Percentiles rank a stretch among this genome's conserved stretches.
Evolutionary conservation across 1,284 basidiomycete species (phyloP).

Genomic region (Malassezia brasiliensis): DNA sequence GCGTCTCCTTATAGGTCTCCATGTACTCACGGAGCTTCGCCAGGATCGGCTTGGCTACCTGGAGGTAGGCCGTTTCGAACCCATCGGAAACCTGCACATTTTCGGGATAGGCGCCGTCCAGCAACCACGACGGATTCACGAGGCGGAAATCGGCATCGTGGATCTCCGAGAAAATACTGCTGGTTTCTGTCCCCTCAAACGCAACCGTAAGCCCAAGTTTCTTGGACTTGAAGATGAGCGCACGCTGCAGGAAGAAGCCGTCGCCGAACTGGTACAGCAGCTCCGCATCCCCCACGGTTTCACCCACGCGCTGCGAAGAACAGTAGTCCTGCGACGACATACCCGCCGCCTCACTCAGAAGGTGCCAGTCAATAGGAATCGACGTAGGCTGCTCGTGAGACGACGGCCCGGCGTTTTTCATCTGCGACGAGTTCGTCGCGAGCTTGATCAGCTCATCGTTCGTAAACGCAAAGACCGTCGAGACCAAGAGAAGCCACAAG

Average conservation of each 20-base stretch:
- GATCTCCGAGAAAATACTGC: conserved; percentile 22
- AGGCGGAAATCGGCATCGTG: conserved; percentile 26
- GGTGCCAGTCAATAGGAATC: neutral
- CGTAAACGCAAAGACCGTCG: no score
- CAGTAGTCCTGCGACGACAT: conserved; percentile 5
- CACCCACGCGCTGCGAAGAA: neutral
- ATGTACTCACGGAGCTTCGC: neutral
- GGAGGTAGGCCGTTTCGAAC: conserved; percentile 30
- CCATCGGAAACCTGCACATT: conserved; percentile 23
- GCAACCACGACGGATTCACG: conserved; percentile 17
- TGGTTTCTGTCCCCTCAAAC: conserved; percentile 32
- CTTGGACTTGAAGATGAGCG: conserved; percentile 26
- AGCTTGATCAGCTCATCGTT: no score
- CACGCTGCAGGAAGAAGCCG: conserved; percentile 21
- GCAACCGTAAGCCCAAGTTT: conserved; percentile 25
- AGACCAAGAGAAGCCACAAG: no score
- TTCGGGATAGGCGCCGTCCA: conserved; percentile 17
- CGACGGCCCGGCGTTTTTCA: neutral
- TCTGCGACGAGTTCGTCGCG: neutral
- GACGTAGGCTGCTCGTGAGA: neutral
- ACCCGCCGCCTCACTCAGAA: neutral
- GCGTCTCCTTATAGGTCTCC: conserved; percentile 15
- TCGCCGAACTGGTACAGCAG: conserved; percentile 26
- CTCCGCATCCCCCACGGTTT: conserved; percentile 19
- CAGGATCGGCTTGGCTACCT: neutral